These are phyloP conservation scores for Mycena albidolilacea DNA, from an alignment of 768 basidiomycete genomes.

Conservation along the genomic window DNA sequence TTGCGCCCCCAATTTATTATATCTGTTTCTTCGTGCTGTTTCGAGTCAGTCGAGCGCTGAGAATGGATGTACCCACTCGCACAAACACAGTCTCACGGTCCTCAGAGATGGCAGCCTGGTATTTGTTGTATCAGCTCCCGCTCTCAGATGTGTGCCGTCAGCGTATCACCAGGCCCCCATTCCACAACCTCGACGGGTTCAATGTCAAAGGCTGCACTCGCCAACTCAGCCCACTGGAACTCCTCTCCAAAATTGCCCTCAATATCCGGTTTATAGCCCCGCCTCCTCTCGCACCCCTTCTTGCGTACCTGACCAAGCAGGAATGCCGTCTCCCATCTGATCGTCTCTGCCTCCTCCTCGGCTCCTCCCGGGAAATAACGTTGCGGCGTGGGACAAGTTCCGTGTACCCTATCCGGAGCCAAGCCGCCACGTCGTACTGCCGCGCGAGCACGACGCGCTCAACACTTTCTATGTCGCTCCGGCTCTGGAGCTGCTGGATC, in stretches of 20 bases:
- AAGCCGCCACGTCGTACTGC: constrained; percentile 49
- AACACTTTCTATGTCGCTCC: constrained; percentile 38
- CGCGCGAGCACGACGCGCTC: constrained; percentile 50
- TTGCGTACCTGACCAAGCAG: constrained; percentile 31
- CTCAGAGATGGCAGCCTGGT: too few relatives aligned
- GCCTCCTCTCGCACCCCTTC: neutral
- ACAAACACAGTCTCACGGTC: too few relatives aligned
- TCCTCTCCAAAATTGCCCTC: constrained; percentile 20
- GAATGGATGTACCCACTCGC: too few relatives aligned
- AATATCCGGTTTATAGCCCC: neutral
- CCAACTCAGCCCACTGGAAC: constrained; percentile 17
- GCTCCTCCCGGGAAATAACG: constrained; percentile 38
- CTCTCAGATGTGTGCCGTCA: too few relatives aligned
- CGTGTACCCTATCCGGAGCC: constrained; percentile 51
- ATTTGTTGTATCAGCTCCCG: too few relatives aligned
- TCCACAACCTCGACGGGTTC: too few relatives aligned
- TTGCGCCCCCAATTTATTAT: too few relatives aligned
- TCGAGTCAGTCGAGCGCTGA: too few relatives aligned
- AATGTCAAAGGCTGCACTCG: too few relatives aligned
- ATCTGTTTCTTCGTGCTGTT: too few relatives aligned
- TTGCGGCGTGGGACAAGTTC: constrained; percentile 43
- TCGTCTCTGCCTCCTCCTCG: too few relatives aligned
- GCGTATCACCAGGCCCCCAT: too few relatives aligned
- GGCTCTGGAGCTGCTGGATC: constrained; percentile 40
- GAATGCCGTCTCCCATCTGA: constrained; percentile 24